Evolutionary conservation across 305 asterid species (phyloP), one percentile per base, ranked within the genome.

Genomic region (Fraxinus sp.): DNA sequence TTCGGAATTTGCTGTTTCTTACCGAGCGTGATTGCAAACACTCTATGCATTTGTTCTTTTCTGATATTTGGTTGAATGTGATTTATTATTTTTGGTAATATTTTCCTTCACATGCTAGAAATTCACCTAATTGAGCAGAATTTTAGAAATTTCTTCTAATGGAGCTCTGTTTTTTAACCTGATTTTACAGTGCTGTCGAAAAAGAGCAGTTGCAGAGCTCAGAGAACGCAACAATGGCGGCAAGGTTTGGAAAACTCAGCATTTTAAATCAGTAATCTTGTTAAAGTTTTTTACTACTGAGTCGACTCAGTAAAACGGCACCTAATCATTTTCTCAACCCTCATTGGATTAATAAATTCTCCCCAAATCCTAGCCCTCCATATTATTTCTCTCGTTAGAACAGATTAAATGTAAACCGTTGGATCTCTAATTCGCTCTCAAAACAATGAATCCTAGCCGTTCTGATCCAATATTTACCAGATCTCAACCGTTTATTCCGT

Each of bases 191-290:
- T 62, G 87, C 79, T 77, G 83, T 76, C 77, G 87, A 84, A 75
- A 84, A 80, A 66, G 91, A 80, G 43, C 80, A 87, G 77, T 80
- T 87, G 85, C 90, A 66, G 89, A 89, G 86, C 86, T 83, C 88
- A 3, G 20, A 79, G 32, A 89, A 85, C 84, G 80, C 85, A 28
- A 84, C 88, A 78, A 68, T 75, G 90, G 88, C 81, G 82, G 85
- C 82, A 78, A 85, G 59, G 92, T 90, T 79, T 87, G 92, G 41
- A 73, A 30, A 73, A 8, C 10, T 16, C 49, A 46, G 75, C 75
- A 14, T 30, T 70, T 70, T 32, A 70, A 70, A 37, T 80, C 28
- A 18, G 16, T 18, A 30, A 74, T 75, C 36, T 41, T n/a, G 33
- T 43, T 64, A 4, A 22, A 7, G 71, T 28, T 71, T 36, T 80